A percentile compares a stretch with the other conserved stretches of the same genome.
phyloP scores from a whole-genome alignment of 495 filamentous ascomycete genomes.

The Hypomontagnella monticulosa region DNA sequence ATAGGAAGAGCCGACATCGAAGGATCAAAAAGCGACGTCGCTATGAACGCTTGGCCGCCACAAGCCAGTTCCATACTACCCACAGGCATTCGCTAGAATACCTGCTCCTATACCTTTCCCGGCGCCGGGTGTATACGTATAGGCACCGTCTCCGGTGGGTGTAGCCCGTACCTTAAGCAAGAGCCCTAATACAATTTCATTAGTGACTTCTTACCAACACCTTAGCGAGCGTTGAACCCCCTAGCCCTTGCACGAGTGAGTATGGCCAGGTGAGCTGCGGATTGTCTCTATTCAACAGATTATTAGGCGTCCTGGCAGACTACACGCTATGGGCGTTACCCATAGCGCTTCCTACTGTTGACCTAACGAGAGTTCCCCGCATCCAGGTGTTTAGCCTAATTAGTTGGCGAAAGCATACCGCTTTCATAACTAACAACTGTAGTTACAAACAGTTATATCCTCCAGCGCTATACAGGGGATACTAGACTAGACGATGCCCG shows the following conservation, averaged over 20 bases:
- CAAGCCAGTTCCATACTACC: slow-evolving; percentile 13
- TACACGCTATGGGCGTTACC: slow-evolving; percentile 32
- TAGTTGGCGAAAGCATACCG: neutral
- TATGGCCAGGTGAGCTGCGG: slow-evolving; percentile 17
- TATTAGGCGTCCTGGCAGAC: slow-evolving; percentile 1
- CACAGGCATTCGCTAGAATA: neutral
- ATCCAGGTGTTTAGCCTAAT: slow-evolving; percentile 3
- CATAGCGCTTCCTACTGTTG: neutral
- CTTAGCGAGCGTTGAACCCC: too few species aligned
- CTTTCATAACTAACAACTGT: neutral
- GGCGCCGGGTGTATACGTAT: neutral
- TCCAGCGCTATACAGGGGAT: too few species aligned
- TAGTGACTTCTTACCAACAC: too few species aligned
- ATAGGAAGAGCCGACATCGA: slow-evolving; percentile 12
- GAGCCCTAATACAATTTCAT: too few species aligned
- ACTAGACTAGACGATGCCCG: slow-evolving; percentile 1
- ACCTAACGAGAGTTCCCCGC: slow-evolving; percentile 1
- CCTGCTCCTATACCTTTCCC: neutral
- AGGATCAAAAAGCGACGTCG: slow-evolving; percentile 14
- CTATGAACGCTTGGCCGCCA: slow-evolving; percentile 13
- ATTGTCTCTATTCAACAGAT: slow-evolving; percentile 3
- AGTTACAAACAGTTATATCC: too few species aligned
- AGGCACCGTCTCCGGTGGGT: slow-evolving; percentile 27
- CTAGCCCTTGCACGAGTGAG: too few species aligned
- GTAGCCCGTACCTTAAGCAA: slow-evolving; percentile 50